A percentile compares a stretch with the other conserved stretches of the same genome.
phyloP scores from a whole-genome alignment of 257 asterid species.

The Solanum peruvianum region DNA sequence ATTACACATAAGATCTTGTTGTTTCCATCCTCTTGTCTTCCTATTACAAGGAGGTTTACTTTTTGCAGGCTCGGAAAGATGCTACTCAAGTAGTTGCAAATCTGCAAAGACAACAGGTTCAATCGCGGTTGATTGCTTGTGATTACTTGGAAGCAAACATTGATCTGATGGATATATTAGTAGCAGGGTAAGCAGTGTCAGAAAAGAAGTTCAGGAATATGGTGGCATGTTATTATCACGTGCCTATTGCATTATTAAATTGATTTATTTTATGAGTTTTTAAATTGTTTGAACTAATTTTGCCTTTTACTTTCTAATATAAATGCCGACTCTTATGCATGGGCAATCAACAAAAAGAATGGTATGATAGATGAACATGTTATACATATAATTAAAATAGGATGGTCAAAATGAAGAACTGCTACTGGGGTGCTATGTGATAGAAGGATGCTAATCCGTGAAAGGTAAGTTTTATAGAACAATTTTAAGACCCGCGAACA shows the following conservation, averaged over 20 bases:
- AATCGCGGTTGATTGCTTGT: constrained; percentile 86
- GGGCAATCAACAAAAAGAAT: not conserved
- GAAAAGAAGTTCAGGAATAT: not conserved
- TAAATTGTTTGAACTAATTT: not conserved
- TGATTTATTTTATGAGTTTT: not conserved
- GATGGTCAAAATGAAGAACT: not conserved
- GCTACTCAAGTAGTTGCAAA: constrained; percentile 97
- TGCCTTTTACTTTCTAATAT: not conserved
- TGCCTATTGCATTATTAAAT: not conserved
- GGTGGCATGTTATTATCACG: not conserved
- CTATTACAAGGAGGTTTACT: not conserved
- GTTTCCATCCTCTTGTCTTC: not conserved
- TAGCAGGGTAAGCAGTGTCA: constrained; percentile 51
- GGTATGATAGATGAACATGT: not conserved
- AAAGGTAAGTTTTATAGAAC: not conserved
- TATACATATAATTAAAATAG: not conserved
- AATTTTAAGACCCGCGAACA: not conserved
- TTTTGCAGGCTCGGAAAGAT: constrained; percentile 84
- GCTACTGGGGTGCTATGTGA: not conserved
- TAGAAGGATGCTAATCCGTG: not conserved
- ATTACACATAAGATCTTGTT: not conserved
- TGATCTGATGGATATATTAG: constrained; percentile 76
- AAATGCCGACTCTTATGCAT: not conserved
- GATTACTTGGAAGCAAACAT: constrained; percentile 87
- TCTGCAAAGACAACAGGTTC: constrained; percentile 98